These are phyloP conservation scores for Fulvia fulva DNA, from an alignment of 2,329 filamentous ascomycete species.

Conservation along the genomic window DNA sequence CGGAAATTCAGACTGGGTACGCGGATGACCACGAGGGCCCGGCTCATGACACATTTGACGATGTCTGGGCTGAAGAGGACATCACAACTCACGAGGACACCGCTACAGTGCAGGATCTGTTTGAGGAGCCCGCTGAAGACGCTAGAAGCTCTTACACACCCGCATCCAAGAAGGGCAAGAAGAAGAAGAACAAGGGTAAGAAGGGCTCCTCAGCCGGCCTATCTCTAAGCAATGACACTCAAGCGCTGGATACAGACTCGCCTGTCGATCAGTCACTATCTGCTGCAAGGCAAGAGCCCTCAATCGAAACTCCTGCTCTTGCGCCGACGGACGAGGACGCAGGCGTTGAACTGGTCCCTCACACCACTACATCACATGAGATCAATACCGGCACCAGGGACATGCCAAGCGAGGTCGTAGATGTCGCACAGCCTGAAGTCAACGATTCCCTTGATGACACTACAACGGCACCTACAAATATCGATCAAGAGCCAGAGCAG, in stretches of 20 bases:
- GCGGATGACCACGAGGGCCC: not conserved
- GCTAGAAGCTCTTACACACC: conserved; percentile 9
- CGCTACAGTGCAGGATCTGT: conserved; percentile 5
- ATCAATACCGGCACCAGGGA: not conserved
- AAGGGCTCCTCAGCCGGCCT: not conserved
- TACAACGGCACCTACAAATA: not conserved
- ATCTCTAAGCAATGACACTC: not conserved
- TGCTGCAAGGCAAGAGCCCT: not conserved
- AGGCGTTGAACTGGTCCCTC: not conserved
- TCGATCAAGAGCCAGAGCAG: not conserved
- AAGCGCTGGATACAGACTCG: not conserved
- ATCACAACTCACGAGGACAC: conserved; percentile 6
- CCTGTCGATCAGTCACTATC: not conserved
- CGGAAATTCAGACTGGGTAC: not conserved
- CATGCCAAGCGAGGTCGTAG: not conserved
- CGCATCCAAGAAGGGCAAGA: conserved; percentile 19
- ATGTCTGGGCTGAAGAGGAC: conserved; percentile 6
- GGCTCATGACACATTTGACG: conserved; percentile 2
- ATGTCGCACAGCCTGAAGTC: not conserved
- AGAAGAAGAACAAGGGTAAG: conserved; percentile 26
- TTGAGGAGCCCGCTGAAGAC: conserved; percentile 1
- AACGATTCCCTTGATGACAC: not conserved
- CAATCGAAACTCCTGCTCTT: not conserved
- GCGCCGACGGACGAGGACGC: not conserved
- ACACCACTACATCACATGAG: not conserved